Base-by-base conservation (phyloP, 345 rosid species). In the Corymbia maculata region DNA sequence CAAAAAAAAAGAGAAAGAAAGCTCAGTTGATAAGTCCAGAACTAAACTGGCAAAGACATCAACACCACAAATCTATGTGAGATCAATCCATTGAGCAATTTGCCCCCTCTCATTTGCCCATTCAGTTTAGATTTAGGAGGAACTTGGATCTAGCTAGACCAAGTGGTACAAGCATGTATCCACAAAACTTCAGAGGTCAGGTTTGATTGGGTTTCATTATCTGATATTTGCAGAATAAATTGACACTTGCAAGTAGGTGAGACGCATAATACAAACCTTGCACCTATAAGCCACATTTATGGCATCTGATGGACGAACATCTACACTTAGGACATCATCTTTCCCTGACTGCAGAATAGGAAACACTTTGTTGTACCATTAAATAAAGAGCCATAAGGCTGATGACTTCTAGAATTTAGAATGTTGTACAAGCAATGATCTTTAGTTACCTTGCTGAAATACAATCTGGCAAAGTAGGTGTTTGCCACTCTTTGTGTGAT, bases 281-380 rank as follows among this genome's bases (percentile, higher is more conserved):
- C 95, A 94, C 93, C 93, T 93, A 80, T 88, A 91, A 70, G 98
- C 99, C 87, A 97, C 90, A 86, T 95, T 95, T 90, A 97, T 95
- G 89, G 99, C 99, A 93, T 96, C 99, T 44, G 99, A 97, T 49
- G 99, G 97, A 85, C 95, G 94, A n/a, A 94, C 90, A 92, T 97
- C 98, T 88, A 96, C 91, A 89, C 92, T 93, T 66, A 94, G 88
- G 89, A 90, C 86, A 85, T 94, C 95, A 89, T 52, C 89, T 87
- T 94, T 93, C 87, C 95, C 97, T 51, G 95, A 95, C 99, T 97
- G 97, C 90, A 94, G 88, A 91, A 75, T 57, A 86, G 21, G 89
- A 88, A 86, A 55, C 88, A 87, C 85, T 90, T 86, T 87, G 14
- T 42, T 36, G 49, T 44, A 70, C 47, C 49, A 75, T 36, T 36